phyloP scores from a whole-genome alignment of 352 stramenopile species.

The Achlya hypogyna region DNA sequence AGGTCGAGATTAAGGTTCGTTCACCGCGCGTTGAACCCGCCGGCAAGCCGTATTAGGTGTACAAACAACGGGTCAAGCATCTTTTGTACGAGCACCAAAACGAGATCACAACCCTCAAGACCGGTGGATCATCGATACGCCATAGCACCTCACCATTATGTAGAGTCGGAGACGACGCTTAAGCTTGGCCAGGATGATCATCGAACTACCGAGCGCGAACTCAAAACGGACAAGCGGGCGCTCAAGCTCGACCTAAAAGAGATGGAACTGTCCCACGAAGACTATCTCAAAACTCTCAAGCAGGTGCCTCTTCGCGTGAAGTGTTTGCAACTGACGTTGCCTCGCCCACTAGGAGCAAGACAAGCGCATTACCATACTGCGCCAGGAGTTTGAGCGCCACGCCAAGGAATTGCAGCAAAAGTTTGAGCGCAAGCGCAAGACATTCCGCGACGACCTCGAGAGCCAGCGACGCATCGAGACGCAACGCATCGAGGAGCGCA shows the following conservation, averaged over 20 bases:
- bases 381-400: conserved; percentile 88
- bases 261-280: conserved; percentile 86
- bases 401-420: conserved; percentile 87
- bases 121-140: conserved; percentile 26
- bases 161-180: conserved; percentile 78
- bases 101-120: conserved; percentile 86
- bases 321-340: not conserved
- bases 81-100: conserved; percentile 93
- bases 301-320: conserved; percentile 25
- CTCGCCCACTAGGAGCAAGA: conserved; percentile 60
- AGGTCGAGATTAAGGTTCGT: conserved; percentile 88
- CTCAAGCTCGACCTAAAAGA: conserved; percentile 89
- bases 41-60: conserved; percentile 37
- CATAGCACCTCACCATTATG: not conserved
- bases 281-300: conserved; percentile 89
- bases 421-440: conserved; percentile 72
- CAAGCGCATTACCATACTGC: conserved; percentile 81
- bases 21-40: conserved; percentile 6
- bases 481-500: conserved; percentile 85
- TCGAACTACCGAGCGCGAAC: conserved; percentile 67
- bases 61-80: conserved; percentile 95
- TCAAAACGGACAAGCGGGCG: conserved; percentile 83
- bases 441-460: conserved; percentile 79
- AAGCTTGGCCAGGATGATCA: conserved; percentile 90
- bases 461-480: conserved; percentile 74